These are phyloP conservation scores for Metschnikowia colocasiae DNA, from an alignment of 805 yeast genomes.

Conservation along the genomic window DNA sequence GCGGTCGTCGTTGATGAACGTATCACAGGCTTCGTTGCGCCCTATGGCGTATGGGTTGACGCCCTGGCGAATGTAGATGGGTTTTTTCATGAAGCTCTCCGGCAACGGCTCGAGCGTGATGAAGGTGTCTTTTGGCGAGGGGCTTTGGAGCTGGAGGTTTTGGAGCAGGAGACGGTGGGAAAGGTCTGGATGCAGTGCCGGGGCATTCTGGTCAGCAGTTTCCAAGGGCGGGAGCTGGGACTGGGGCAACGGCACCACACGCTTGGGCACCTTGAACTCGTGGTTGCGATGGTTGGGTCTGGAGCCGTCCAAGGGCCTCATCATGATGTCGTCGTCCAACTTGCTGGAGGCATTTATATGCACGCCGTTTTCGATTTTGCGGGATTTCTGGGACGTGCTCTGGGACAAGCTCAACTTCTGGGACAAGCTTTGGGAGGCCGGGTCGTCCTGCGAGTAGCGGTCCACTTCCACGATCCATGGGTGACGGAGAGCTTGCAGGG, in stretches of 20 bases:
- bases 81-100: slow-evolving; percentile 42
- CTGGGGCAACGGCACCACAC: slow-evolving; percentile 43
- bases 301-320: slow-evolving; percentile 36
- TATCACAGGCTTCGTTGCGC: slow-evolving; percentile 59
- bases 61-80: slow-evolving; percentile 64
- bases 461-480: slow-evolving; percentile 64
- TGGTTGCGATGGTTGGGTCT: slow-evolving; percentile 19
- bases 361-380: slow-evolving; percentile 40
- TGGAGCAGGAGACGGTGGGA: neutral
- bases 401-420: slow-evolving; percentile 55
- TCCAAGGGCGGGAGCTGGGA: slow-evolving; percentile 22
- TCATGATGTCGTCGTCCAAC: slow-evolving; percentile 42
- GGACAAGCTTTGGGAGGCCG: neutral
- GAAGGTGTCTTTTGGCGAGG: slow-evolving; percentile 57
- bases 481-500: slow-evolving; percentile 70
- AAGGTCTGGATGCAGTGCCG: neutral
- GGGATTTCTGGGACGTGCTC: slow-evolving; percentile 63
- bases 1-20: slow-evolving; percentile 63
- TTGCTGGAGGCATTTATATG: slow-evolving; percentile 33
- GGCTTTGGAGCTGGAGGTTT: neutral
- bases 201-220: neutral
- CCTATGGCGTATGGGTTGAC: slow-evolving; percentile 70
- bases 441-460: slow-evolving; percentile 17
- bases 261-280: slow-evolving; percentile 42
- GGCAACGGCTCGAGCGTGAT: slow-evolving; percentile 53